Evolutionary conservation across 2,329 filamentous ascomycete species (phyloP), one percentile per base, ranked within the genome.

Genomic region (Colletotrichum scovillei): DNA sequence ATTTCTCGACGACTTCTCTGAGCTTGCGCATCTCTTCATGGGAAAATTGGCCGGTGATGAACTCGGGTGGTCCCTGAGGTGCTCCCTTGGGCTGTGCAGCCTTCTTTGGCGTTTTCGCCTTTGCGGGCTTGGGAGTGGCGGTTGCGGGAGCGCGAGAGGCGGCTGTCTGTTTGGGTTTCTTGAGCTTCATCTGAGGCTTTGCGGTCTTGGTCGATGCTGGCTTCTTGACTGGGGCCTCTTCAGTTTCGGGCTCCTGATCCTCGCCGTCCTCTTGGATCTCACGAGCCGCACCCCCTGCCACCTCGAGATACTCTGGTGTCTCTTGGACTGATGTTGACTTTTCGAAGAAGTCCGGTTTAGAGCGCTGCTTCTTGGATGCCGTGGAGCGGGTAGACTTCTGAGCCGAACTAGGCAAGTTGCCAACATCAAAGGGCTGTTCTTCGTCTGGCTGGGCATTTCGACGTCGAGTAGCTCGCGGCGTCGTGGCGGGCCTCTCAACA

Each of bases 341-440:
- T 66, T 82, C 79, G 55, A 85, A 86, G 68, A 82, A 86, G 22
- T 85, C 86, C 11, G 85, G 84, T 77, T 89, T 89, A 60, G 84
- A 63, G 7, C 72, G 72, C 35, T 74, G 72, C n/a, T 49, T 38
- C 38, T 86, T 88, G 56, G 82, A 81, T 67, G 82, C 79, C 38
- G 82, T 82, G 42, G 84, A 80, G 30, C 82, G 80, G n/a, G 22
- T 69, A 22, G 68, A 74, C 38, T 63, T 67, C n/a, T 52, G 63
- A 6, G 69, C 72, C 2, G 72, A 22, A 64, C 76, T 56, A 63
- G 58, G 66, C 35, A 30, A 26, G 35, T 64, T 62, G 38, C 68
- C 73, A 14, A 69, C 64, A 5, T 78, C 79, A 14, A 63, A 32
- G 16, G 42, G 58, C 73, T 67, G 6, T 75, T n/a, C 52, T 28